Base-by-base conservation (phyloP, 345 rosid species). In the Sapria himalayana region DNA sequence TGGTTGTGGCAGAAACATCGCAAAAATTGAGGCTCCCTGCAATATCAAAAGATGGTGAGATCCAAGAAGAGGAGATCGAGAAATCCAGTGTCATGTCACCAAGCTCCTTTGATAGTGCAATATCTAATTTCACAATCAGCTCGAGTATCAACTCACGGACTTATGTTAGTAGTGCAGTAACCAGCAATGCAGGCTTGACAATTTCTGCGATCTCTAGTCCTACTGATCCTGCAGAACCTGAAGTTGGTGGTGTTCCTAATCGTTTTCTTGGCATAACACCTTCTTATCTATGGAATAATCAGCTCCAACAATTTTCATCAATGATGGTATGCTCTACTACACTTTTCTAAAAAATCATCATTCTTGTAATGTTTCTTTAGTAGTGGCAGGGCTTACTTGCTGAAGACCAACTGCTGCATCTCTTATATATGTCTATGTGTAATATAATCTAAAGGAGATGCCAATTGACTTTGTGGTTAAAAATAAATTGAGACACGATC, bases 1-100 rank as follows among this genome's bases (percentile, higher is more conserved):
- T 89, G 57, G 81, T 72, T 51, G 91, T 89, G 37, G 86, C 98
- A 17, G 98, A 89, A 70, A 93, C 93, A 14, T 93, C 95, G 51
- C 93, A 82, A 61, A 89, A 77, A 39, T 58, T 89, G 52, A 76
- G 93, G 59, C 81, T 89, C 52, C 98, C 98, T 45, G 76, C 79
- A 13, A 79, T 89, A 56, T 76, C 95, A 19, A 73, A 76, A 49
- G 91, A 76, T 52, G 95, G 95, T 40, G 95, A 76, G 63, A 70
- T 82, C 57, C 91, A 69, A 4, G 91, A 79, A 69, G 91, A 89
- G 39, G 98, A 82, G 40, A 74, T 89, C 46, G 98, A 82, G 44
- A 82, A 82, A 58, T 89, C 76, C 84, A 82, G 93, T 49, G 50
- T 70, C 32, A 46, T 79, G 56, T 89, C 95, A 18, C 65, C 76